Evolutionary conservation across 352 stramenopile species (phyloP).

Genomic region (Globisporangium sylvaticum): DNA sequence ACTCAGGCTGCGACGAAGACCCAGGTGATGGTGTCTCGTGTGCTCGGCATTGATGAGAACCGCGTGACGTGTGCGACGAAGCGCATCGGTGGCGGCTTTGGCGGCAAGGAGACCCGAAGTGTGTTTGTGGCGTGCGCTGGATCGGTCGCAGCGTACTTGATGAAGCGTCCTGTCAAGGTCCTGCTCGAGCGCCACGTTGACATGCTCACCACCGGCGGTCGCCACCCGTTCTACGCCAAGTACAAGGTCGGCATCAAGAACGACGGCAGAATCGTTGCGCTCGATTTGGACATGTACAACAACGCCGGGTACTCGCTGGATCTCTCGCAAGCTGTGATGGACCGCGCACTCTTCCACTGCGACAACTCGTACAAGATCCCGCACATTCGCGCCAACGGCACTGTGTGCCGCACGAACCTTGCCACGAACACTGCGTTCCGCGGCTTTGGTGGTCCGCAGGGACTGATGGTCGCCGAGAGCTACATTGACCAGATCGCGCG

Average conservation of each 20-base stretch:
- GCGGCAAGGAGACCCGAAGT: slow-evolving; percentile 93
- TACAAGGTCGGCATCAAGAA: slow-evolving; percentile 90
- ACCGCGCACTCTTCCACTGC: slow-evolving; percentile 94
- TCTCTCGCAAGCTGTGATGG: slow-evolving; percentile 92
- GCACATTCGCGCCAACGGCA: slow-evolving; percentile 83
- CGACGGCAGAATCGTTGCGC: slow-evolving; percentile 83
- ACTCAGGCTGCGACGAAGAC: slow-evolving; percentile 94
- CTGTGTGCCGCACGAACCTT: slow-evolving; percentile 93
- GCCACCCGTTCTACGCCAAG: slow-evolving; percentile 92
- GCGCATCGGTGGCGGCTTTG: slow-evolving; percentile 95
- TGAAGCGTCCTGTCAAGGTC: slow-evolving; percentile 88
- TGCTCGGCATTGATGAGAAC: slow-evolving; percentile 87
- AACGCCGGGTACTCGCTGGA: slow-evolving; percentile 95
- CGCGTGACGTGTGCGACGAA: slow-evolving; percentile 92
- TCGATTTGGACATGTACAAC: slow-evolving; percentile 93
- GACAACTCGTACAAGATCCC: slow-evolving; percentile 95
- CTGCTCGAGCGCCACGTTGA: slow-evolving; percentile 93
- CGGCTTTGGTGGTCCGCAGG: slow-evolving; percentile 94
- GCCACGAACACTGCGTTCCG: slow-evolving; percentile 95
- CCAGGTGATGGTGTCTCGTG: slow-evolving; percentile 86
- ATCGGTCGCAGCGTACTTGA: slow-evolving; percentile 87
- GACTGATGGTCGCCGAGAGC: slow-evolving; percentile 89
- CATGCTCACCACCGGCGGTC: slow-evolving; percentile 91
- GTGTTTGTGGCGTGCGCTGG: slow-evolving; percentile 90
- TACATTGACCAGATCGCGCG: slow-evolving; percentile 95